phyloP scores from a whole-genome alignment of 1,284 basidiomycete species.

The Vanrija humicola region DNA sequence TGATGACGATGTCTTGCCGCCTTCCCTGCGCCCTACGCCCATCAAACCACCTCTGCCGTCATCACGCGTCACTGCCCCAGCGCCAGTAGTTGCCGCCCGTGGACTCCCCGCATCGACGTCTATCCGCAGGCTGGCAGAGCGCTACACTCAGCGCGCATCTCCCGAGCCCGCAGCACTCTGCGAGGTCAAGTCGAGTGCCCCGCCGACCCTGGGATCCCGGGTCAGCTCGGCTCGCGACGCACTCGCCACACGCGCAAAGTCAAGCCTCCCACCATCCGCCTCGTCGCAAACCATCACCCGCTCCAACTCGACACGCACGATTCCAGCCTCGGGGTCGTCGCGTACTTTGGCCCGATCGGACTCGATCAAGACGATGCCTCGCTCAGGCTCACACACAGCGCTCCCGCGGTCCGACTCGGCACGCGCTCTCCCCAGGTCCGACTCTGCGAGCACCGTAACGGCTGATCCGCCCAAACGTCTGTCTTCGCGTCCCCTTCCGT shows the following conservation, averaged over 20 bases:
- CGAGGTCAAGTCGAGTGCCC: no score
- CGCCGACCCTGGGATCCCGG: no score
- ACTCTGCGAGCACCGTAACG: background rate
- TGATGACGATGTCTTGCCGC: constrained; percentile 1
- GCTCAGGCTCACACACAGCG: background rate
- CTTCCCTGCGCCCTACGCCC: background rate
- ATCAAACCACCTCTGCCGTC: no score
- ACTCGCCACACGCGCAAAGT: no score
- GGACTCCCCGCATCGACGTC: no score
- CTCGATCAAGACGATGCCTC: background rate
- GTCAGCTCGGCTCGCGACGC: no score
- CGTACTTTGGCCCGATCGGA: background rate
- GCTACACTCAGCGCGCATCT: no score
- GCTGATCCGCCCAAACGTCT: background rate
- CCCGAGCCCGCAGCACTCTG: no score
- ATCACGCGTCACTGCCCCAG: no score
- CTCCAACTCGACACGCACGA: background rate
- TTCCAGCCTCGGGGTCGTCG: background rate
- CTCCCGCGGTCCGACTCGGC: constrained; percentile 2
- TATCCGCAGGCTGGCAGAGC: no score
- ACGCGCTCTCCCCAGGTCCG: background rate
- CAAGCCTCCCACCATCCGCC: background rate
- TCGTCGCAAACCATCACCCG: background rate
- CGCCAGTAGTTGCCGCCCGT: no score
- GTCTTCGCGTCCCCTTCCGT: background rate